Conservation (phyloP, 352 stramenopile genomes). For the Pythium vanterpoolii region DNA sequence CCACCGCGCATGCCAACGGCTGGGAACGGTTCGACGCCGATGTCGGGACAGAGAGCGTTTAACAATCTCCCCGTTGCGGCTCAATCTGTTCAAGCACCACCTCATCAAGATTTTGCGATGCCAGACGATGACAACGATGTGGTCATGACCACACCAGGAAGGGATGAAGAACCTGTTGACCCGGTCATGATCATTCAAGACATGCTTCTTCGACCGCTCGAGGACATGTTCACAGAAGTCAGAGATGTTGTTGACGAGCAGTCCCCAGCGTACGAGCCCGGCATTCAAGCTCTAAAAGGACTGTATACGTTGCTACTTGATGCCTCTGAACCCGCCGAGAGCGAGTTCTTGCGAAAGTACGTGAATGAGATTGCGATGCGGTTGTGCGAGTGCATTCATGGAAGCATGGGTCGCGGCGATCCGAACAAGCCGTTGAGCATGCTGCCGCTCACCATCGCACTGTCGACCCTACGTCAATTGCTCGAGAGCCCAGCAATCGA, state of each 20-base stretch:
- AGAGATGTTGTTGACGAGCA: constrained; percentile 58
- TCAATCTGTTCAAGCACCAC: neutral
- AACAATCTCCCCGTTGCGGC: constrained; percentile 14
- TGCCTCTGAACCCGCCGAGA: constrained; percentile 48
- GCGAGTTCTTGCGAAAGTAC: constrained; percentile 66
- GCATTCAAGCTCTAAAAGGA: constrained; percentile 73
- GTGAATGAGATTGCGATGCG: constrained; percentile 77
- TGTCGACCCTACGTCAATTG: constrained; percentile 66
- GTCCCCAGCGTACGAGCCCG: constrained; percentile 53
- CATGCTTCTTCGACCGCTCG: constrained; percentile 61
- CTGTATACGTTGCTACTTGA: constrained; percentile 76
- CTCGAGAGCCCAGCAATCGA: constrained; percentile 52
- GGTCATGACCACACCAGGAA: constrained; percentile 44
- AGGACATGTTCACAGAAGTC: constrained; percentile 54
- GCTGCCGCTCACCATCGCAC: constrained; percentile 66
- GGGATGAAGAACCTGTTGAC: constrained; percentile 33
- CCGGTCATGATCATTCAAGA: constrained; percentile 22
- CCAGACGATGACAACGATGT: constrained; percentile 46
- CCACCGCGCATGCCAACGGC: constrained; percentile 22
- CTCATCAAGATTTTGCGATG: neutral
- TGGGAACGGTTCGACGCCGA: constrained; percentile 20
- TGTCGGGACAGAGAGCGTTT: constrained; percentile 33
- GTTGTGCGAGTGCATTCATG: constrained; percentile 74
- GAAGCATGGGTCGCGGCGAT: constrained; percentile 58
- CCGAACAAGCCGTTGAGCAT: constrained; percentile 62